phyloP scores from a whole-genome alignment of 1,284 basidiomycete species.

The Cryptococcus wingfieldii region DNA sequence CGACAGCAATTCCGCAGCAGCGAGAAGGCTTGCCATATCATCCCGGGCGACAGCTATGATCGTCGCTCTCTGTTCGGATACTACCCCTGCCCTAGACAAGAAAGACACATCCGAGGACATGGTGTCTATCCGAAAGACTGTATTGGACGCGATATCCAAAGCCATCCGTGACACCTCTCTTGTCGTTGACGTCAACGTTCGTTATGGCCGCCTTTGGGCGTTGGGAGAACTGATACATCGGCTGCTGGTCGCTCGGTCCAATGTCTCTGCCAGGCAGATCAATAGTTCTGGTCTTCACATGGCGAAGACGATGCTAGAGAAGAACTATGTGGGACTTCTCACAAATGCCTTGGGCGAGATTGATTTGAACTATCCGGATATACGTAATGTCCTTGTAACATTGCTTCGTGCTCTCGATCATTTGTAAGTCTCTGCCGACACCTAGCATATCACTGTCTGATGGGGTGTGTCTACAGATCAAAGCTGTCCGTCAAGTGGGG shows the following conservation, averaged over 20 bases:
- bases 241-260: slow-evolving; percentile 69
- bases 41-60: slow-evolving; percentile 86
- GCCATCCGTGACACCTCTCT: slow-evolving; percentile 73
- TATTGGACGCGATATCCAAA: slow-evolving; percentile 81
- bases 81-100: slow-evolving; percentile 55
- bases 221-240: slow-evolving; percentile 84
- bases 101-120: slow-evolving; percentile 76
- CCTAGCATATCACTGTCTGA: not conserved
- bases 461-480: slow-evolving; percentile 56
- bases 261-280: slow-evolving; percentile 55
- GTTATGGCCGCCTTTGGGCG: slow-evolving; percentile 85
- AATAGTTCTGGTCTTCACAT: slow-evolving; percentile 85
- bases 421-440: slow-evolving; percentile 57
- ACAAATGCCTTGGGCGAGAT: slow-evolving; percentile 87
- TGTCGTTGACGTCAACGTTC: slow-evolving; percentile 65
- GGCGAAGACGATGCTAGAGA: slow-evolving; percentile 97
- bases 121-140: slow-evolving; percentile 78
- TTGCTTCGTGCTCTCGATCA: slow-evolving; percentile 86
- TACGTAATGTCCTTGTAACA: slow-evolving; percentile 76
- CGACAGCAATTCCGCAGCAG: not conserved
- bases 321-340: slow-evolving; percentile 86
- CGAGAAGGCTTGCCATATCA: slow-evolving; percentile 57
- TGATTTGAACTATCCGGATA: slow-evolving; percentile 92
- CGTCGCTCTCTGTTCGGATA: slow-evolving; percentile 86
- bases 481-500: slow-evolving; percentile 98